Evolutionary conservation across 345 rosid species (phyloP), one percentile per base, ranked within the genome.

Genomic region (Leavenworthia alabamica): DNA sequence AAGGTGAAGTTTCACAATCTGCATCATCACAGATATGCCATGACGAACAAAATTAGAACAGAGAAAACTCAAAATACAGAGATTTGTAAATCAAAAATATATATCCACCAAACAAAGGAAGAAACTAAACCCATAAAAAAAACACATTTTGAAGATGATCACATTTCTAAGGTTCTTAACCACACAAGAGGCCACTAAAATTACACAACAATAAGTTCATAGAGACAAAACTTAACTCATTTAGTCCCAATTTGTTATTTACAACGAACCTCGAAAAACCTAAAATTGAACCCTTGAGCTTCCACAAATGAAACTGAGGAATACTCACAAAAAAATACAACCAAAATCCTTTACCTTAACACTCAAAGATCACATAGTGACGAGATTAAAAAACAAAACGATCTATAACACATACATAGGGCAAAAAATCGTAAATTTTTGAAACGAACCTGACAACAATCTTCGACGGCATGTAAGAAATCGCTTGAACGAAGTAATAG

Each of bases 381-480:
- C 23, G 9, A 41, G 22, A 23, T 40, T 9, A 11, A 11, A 64
- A 17, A 6, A 26, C 11, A 44, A 36, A 23, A 16, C 17, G 3
- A 10, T 26, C 12, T 3, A 5, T 45, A 29, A 27, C 8, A 7
- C 1, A 66, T 7, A 44, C 2, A 14, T 36, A 31, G 1, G 4
- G 43, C 13, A 15, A 1, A 41, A 0, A 5, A 12, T 3, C 35
- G 7, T 1, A n/a, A n/a, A 16, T 8, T 36, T 44, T 7, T 6
- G 1, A 37, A 43, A 66, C 85, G 12, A 62, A 79, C 85, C 85
- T 73, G 49, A 65, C 52, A 26, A 49, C n/a, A 41, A 54, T 62
- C 60, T 52, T 66, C 3, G 74, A 67, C 68, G 76, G 62, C 83
- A 75, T 70, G 55, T 49, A 75, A 41, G 62, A 35, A n/a, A 46